A percentile compares a stretch with the other conserved stretches of the same genome.
These are phyloP conservation scores for Ophiostoma perfectum DNA, from an alignment of 2,329 filamentous ascomycete species.

Conservation along the genomic window DNA sequence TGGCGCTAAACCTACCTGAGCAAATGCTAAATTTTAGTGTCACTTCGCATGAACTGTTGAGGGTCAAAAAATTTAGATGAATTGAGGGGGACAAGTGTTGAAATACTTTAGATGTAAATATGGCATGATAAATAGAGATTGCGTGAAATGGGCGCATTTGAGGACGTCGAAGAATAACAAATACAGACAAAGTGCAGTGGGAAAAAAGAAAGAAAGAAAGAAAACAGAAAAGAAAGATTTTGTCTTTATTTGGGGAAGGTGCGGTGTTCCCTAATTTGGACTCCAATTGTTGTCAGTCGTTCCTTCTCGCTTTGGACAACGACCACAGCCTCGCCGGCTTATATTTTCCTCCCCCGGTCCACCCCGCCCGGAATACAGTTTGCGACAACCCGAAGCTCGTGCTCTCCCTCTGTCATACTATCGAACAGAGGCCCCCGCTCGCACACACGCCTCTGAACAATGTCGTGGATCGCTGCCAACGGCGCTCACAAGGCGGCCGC, in stretches of 20 bases:
- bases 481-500: slow-evolving; percentile 21
- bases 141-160: too few species aligned
- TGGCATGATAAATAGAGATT: neutral
- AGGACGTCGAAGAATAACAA: neutral
- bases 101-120: neutral
- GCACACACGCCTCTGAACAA: slow-evolving; percentile 2
- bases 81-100: neutral
- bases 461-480: slow-evolving; percentile 26
- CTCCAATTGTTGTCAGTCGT: neutral
- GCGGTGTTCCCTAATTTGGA: neutral
- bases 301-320: slow-evolving; percentile 48
- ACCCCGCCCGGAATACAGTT: neutral
- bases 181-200: too few species aligned
- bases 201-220: neutral
- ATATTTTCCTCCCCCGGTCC: slow-evolving; percentile 45
- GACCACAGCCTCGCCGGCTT: slow-evolving; percentile 53
- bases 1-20: neutral
- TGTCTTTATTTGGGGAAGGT: neutral
- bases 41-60: neutral
- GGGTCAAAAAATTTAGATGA: neutral
- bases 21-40: neutral
- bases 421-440: neutral
- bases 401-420: neutral
- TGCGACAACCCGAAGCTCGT: neutral
- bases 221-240: neutral